Evolutionary conservation across 371 early-diverging fungal species (phyloP).

Genomic region (Saksenaea oblongispora): DNA sequence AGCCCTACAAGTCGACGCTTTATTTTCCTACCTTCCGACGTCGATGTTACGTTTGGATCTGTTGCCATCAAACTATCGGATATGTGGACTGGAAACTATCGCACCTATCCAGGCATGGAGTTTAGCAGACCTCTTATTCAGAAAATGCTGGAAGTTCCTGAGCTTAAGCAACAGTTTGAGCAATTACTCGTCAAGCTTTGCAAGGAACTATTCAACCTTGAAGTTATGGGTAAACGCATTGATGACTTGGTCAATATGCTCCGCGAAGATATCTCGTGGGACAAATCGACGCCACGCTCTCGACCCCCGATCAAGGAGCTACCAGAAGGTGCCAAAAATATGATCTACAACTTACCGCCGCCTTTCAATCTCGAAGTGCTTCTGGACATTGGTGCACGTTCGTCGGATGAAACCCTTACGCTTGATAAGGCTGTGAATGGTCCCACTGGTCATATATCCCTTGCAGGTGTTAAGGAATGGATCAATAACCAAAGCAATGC

Average conservation of each 20-base stretch:
- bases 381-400: not conserved
- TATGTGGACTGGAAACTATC: conserved; percentile 33
- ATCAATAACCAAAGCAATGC: conserved; percentile 6
- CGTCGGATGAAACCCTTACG: not conserved
- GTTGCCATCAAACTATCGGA: conserved; percentile 9
- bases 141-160: conserved; percentile 15
- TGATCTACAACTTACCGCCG: not conserved
- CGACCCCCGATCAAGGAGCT: not conserved
- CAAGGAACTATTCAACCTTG: conserved; percentile 23
- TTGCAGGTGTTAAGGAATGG: conserved; percentile 24
- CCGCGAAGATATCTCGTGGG: conserved; percentile 21
- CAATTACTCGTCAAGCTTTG: conserved; percentile 19
- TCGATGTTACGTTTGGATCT: conserved; percentile 38
- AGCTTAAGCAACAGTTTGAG: conserved; percentile 25
- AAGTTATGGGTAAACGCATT: conserved; percentile 1
- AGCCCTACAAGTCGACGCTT: conserved; percentile 9
- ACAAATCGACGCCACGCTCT: conserved; percentile 14
- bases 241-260: conserved; percentile 12
- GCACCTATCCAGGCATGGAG: conserved; percentile 23
- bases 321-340: not conserved
- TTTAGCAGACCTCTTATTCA: conserved; percentile 16
- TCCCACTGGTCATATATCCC: conserved; percentile 16
- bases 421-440: conserved; percentile 27
- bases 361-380: not conserved
- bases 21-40: conserved; percentile 32